Conservation (phyloP, 2,329 filamentous ascomycete species). For the Neocatenulostroma microsporum region DNA sequence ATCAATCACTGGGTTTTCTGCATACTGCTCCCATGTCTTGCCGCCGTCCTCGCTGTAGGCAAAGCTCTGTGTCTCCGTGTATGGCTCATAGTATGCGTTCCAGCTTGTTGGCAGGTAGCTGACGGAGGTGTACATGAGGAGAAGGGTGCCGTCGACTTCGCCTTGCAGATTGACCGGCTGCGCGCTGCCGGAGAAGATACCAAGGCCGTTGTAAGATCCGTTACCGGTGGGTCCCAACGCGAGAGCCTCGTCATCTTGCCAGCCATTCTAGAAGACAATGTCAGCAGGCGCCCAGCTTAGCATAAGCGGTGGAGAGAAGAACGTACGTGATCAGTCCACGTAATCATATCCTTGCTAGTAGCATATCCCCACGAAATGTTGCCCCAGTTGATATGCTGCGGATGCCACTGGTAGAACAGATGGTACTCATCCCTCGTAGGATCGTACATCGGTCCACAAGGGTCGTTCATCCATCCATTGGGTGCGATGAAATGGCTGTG, state of each 20-base stretch:
- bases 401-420: slow-evolving; percentile 47
- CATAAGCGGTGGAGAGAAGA: no score
- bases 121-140: slow-evolving; percentile 43
- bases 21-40: slow-evolving; percentile 40
- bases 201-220: slow-evolving; percentile 42
- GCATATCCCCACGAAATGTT: slow-evolving; percentile 48
- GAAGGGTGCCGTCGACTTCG: slow-evolving; percentile 39
- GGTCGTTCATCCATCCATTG: slow-evolving; percentile 45
- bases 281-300: neutral
- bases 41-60: slow-evolving; percentile 41
- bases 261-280: slow-evolving; percentile 27
- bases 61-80: slow-evolving; percentile 41
- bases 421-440: slow-evolving; percentile 43
- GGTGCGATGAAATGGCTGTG: slow-evolving; percentile 41
- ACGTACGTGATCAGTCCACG: slow-evolving; percentile 21
- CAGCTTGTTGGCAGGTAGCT: slow-evolving; percentile 40
- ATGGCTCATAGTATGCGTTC: slow-evolving; percentile 36
- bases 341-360: slow-evolving; percentile 43
- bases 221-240: slow-evolving; percentile 35
- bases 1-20: slow-evolving; percentile 40
- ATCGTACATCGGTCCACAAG: slow-evolving; percentile 46
- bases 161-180: slow-evolving; percentile 43
- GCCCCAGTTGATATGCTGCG: slow-evolving; percentile 42
- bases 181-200: slow-evolving; percentile 47
- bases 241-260: slow-evolving; percentile 37